Percentiles rank a stretch among this genome's conserved stretches.
Conservation (phyloP, 495 filamentous ascomycete species). For the Cenococcum geophilum region DNA sequence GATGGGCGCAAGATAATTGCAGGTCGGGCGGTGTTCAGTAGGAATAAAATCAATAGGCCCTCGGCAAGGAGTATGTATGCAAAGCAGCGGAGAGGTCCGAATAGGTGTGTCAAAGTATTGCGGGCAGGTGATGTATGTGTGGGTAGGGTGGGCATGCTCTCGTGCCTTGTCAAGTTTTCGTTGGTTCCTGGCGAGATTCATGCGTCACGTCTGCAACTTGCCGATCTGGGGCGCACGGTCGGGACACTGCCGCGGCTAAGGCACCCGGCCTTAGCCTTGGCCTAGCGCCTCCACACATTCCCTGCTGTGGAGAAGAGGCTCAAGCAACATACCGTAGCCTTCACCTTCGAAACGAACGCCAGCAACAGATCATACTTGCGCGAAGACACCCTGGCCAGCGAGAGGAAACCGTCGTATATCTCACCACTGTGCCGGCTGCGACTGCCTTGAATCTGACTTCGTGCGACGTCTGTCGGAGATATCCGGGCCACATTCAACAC, state of each 20-base stretch:
- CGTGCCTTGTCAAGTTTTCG: not conserved
- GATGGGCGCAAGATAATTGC: not conserved
- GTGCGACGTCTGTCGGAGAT: not conserved
- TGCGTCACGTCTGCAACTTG: not conserved
- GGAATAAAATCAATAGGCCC: not conserved
- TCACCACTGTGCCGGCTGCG: not conserved
- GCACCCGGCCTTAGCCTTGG: not conserved
- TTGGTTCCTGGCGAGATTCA: not conserved
- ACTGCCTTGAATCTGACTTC: not conserved
- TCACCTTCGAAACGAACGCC: not conserved
- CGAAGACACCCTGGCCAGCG: not conserved
- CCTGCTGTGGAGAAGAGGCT: too few relatives aligned
- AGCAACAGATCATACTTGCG: not conserved
- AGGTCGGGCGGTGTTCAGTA: not conserved
- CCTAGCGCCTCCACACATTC: too few relatives aligned
- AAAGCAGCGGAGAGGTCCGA: too few relatives aligned
- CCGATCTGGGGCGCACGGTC: not conserved
- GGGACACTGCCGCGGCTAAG: not conserved
- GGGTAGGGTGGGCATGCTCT: not conserved
- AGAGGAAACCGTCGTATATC: not conserved
- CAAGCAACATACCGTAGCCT: too few relatives aligned
- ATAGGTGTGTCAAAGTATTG: too few relatives aligned
- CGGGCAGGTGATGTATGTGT: constrained; percentile 3
- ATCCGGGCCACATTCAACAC: not conserved
- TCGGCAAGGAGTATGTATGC: too few relatives aligned